These are phyloP conservation scores for Prunella vulgaris DNA, from an alignment of 257 asterid species.

Conservation along the genomic window DNA sequence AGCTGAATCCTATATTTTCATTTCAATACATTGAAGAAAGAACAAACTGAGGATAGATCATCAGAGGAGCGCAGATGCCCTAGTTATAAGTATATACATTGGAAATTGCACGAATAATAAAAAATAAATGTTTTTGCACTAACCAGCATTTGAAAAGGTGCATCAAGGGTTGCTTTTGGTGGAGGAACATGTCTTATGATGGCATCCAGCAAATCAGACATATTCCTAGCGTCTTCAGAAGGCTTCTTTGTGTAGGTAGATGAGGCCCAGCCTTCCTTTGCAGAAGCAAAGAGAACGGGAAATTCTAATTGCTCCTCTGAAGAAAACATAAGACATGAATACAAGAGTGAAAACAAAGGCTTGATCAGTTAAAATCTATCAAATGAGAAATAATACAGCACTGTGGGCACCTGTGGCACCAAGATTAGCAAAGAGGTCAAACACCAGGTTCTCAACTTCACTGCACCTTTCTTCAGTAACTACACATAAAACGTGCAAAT, in stretches of 20 bases:
- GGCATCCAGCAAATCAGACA: constrained; percentile 93
- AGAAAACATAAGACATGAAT: constrained; percentile 9
- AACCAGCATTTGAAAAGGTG: constrained; percentile 97
- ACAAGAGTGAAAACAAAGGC: constrained; percentile 2
- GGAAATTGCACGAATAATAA: constrained; percentile 2
- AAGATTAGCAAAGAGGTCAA: constrained; percentile 97
- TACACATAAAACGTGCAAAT: constrained; percentile 34
- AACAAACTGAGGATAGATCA: not conserved
- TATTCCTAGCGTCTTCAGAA: constrained; percentile 61
- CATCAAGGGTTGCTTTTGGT: constrained; percentile 71
- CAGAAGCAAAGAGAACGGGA: constrained; percentile 97
- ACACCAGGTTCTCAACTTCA: constrained; percentile 96
- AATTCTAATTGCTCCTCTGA: constrained; percentile 95
- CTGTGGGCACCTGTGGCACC: constrained; percentile 84
- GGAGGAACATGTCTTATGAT: constrained; percentile 75
- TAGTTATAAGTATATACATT: constrained; percentile 13
- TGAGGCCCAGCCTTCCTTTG: constrained; percentile 99
- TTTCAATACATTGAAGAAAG: too few relatives aligned
- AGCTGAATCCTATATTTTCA: too few relatives aligned
- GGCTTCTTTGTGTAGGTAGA: constrained; percentile 80
- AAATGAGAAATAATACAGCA: constrained; percentile 4
- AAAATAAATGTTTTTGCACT: constrained; percentile 26
- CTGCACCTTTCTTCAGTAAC: constrained; percentile 94
- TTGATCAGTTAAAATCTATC: constrained; percentile 11
- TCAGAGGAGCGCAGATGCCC: not conserved